Conservation (phyloP, 2,329 filamentous ascomycete genomes). For the Colletotrichum godetiae region DNA sequence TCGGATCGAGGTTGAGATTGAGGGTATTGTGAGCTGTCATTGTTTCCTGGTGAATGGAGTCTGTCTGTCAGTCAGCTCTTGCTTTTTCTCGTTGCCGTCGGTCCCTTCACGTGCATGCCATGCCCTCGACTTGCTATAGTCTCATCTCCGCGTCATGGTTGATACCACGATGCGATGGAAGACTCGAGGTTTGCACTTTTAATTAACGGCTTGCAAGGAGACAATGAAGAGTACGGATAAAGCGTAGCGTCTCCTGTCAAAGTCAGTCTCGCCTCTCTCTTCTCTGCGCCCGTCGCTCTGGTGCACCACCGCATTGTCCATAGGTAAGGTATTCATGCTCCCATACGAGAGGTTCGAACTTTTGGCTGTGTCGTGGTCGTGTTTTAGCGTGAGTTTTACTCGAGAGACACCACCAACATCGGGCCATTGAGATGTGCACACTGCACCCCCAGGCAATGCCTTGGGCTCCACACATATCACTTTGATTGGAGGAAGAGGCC, state of each 20-base stretch:
- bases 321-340: background rate
- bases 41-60: background rate
- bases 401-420: background rate
- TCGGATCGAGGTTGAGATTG: too few species aligned
- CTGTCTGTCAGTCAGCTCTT: conserved; percentile 5
- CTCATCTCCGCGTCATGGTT: background rate
- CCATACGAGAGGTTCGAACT: background rate
- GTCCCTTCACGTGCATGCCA: background rate
- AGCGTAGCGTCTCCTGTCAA: background rate
- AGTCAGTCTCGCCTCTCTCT: background rate
- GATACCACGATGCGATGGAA: conserved; percentile 3
- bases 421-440: conserved; percentile 4
- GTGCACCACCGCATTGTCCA: background rate
- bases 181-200: background rate
- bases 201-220: background rate
- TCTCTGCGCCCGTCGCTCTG: conserved; percentile 5
- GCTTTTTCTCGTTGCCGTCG: background rate
- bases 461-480: background rate
- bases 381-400: conserved; percentile 26
- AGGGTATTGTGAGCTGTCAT: background rate
- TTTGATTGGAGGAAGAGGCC: background rate
- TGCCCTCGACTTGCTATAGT: background rate
- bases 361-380: conserved; percentile 4
- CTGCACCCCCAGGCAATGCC: background rate
- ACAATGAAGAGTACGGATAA: background rate